Conservation (phyloP, 352 stramenopile genomes). For the Hyphochytrium catenoides region DNA sequence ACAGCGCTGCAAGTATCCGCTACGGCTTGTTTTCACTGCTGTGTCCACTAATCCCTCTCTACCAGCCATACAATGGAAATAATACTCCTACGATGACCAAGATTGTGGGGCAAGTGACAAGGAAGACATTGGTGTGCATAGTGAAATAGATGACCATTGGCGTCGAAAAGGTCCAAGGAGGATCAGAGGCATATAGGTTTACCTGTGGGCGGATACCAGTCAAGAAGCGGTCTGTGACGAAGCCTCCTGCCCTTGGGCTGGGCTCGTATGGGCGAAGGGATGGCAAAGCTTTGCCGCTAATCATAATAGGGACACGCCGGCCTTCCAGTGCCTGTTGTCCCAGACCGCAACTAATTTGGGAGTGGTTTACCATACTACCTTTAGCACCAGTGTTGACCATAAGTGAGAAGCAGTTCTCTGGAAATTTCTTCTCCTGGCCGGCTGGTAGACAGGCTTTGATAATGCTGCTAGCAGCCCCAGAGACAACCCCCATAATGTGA, state of each 20-base stretch:
- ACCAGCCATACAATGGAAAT: slow-evolving; percentile 99
- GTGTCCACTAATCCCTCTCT: slow-evolving; percentile 95
- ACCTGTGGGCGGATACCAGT: slow-evolving; percentile 66
- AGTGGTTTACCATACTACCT: slow-evolving; percentile 99
- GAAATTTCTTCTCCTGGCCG: slow-evolving; percentile 92
- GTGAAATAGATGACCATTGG: too few species aligned
- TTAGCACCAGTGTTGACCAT: slow-evolving; percentile 99
- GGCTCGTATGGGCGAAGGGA: slow-evolving; percentile 95
- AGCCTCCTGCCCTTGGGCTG: slow-evolving; percentile 88
- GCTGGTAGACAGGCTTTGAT: slow-evolving; percentile 96
- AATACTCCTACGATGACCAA: slow-evolving; percentile 98
- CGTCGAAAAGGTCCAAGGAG: too few species aligned
- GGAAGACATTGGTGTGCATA: too few species aligned
- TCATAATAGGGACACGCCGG: slow-evolving; percentile 90
- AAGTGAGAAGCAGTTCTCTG: slow-evolving; percentile 93
- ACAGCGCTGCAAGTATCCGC: slow-evolving; percentile 97
- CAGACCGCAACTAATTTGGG: slow-evolving; percentile 92
- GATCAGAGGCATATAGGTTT: too few species aligned
- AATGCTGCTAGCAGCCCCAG: slow-evolving; percentile 82
- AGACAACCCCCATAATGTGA: slow-evolving; percentile 67
- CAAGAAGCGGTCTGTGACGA: slow-evolving; percentile 98
- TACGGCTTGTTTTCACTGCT: slow-evolving; percentile 98
- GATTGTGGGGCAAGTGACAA: slow-evolving; percentile 6
- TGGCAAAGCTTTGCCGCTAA: slow-evolving; percentile 88
- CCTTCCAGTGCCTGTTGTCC: slow-evolving; percentile 98